Evolutionary conservation across 2,329 filamentous ascomycete species (phyloP).

Genomic region (Fonsecaea pedrosoi): DNA sequence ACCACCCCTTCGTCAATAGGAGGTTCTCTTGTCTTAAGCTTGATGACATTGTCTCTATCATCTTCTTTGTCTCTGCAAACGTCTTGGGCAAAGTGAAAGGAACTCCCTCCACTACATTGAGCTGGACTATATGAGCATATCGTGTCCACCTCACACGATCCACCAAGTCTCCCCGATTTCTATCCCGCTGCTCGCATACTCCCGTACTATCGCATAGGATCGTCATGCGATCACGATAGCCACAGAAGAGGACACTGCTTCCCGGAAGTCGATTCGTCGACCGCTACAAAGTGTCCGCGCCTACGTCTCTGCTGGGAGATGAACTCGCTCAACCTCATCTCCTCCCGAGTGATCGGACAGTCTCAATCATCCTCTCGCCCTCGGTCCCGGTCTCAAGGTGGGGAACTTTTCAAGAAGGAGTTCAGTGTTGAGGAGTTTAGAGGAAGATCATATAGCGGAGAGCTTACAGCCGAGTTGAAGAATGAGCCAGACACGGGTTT

Average conservation of each 20-base stretch:
- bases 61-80: constrained; percentile 6
- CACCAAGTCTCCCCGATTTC: neutral
- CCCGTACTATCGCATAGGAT: constrained; percentile 20
- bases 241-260: constrained; percentile 5
- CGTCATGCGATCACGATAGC: constrained; percentile 27
- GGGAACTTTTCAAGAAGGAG: constrained; percentile 47
- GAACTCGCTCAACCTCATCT: constrained; percentile 97
- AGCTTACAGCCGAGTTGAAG: constrained; percentile 46
- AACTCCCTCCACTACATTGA: neutral
- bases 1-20: neutral
- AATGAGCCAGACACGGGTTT: constrained; percentile 43
- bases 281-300: constrained; percentile 14
- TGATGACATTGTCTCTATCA: constrained; percentile 10
- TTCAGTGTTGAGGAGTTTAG: constrained; percentile 47
- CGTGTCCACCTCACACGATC: constrained; percentile 15
- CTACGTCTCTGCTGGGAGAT: constrained; percentile 56
- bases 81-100: constrained; percentile 1
- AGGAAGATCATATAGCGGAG: constrained; percentile 52
- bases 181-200: constrained; percentile 6
- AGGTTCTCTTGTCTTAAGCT: neutral
- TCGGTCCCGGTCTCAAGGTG: constrained; percentile 60
- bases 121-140: constrained; percentile 27
- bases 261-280: constrained; percentile 18
- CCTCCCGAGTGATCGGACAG: constrained; percentile 75
- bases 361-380: constrained; percentile 60